Conservation (phyloP, 2,329 filamentous ascomycete species). For the Cercospora zeina region DNA sequence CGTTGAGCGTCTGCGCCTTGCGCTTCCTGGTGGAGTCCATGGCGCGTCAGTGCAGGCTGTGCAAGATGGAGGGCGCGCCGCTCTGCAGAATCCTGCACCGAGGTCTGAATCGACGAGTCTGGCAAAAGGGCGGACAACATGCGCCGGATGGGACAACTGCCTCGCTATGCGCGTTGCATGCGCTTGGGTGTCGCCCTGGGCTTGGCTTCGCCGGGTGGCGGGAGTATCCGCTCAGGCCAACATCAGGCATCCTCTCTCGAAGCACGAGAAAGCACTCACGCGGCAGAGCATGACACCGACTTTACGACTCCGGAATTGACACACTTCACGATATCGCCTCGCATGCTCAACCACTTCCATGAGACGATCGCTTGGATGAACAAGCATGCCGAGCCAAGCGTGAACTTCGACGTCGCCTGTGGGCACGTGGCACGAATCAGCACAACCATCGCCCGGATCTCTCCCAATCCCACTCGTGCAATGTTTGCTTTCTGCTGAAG, state of each 20-base stretch:
- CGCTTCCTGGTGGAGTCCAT: constrained; percentile 56
- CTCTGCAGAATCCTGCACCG: neutral
- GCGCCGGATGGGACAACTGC: constrained; percentile 3
- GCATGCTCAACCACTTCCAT: neutral
- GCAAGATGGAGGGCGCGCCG: neutral
- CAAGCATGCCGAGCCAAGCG: neutral
- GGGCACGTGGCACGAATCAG: neutral
- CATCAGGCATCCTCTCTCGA: neutral
- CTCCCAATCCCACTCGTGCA: neutral
- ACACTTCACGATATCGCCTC: neutral
- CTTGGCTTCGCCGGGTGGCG: neutral
- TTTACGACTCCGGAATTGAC: neutral
- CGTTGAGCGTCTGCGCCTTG: constrained; percentile 53
- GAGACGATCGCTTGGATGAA: neutral
- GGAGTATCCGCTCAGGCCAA: neutral
- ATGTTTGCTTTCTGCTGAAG: neutral
- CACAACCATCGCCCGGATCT: neutral
- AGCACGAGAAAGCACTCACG: neutral
- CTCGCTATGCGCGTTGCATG: constrained; percentile 7
- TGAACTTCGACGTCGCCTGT: neutral
- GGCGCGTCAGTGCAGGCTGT: neutral
- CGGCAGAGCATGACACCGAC: too few relatives aligned
- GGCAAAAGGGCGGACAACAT: neutral
- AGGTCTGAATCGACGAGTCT: neutral
- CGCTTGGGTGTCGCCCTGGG: constrained; percentile 6